Evolutionary conservation across 495 filamentous ascomycete species (phyloP).

Genomic region (Xylaria scruposa): DNA sequence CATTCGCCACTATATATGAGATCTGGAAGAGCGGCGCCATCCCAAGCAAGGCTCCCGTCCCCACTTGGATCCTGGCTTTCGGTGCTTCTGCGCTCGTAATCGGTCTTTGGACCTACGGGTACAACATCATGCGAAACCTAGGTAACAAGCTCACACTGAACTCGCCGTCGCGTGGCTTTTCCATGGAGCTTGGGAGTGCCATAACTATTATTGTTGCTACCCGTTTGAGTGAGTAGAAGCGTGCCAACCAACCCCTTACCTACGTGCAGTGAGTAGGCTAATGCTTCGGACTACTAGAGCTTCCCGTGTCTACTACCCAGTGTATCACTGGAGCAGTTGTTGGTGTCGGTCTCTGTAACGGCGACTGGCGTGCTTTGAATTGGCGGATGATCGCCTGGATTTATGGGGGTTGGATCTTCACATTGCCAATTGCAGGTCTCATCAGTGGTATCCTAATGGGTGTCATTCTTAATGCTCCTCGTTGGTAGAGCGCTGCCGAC

Average conservation of each 20-base stretch:
- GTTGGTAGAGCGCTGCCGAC: slow-evolving; percentile 27
- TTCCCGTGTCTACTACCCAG: slow-evolving; percentile 66
- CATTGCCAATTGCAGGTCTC: slow-evolving; percentile 62
- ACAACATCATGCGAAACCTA: no score
- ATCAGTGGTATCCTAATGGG: slow-evolving; percentile 64
- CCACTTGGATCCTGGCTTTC: no score
- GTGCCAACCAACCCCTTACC: slow-evolving; percentile 18
- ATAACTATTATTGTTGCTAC: slow-evolving; percentile 73
- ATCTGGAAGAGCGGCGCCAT: no score
- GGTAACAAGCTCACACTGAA: no score
- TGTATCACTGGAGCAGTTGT: slow-evolving; percentile 68
- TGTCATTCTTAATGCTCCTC: slow-evolving; percentile 64
- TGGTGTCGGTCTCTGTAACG: slow-evolving; percentile 68
- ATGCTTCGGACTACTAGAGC: slow-evolving; percentile 30
- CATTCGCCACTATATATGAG: no score
- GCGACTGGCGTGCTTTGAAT: slow-evolving; percentile 63
- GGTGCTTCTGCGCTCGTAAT: no score
- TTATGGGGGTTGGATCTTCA: slow-evolving; percentile 64
- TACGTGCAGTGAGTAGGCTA: neutral
- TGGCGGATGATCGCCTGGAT: slow-evolving; percentile 66
- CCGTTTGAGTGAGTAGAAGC: slow-evolving; percentile 40
- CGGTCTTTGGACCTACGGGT: no score
- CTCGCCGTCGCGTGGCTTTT: no score
- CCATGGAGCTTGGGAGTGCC: slow-evolving; percentile 55
- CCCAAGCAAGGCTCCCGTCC: no score